Conservation (phyloP, 163 green algal species). For the Chloromonas sp. region DNA sequence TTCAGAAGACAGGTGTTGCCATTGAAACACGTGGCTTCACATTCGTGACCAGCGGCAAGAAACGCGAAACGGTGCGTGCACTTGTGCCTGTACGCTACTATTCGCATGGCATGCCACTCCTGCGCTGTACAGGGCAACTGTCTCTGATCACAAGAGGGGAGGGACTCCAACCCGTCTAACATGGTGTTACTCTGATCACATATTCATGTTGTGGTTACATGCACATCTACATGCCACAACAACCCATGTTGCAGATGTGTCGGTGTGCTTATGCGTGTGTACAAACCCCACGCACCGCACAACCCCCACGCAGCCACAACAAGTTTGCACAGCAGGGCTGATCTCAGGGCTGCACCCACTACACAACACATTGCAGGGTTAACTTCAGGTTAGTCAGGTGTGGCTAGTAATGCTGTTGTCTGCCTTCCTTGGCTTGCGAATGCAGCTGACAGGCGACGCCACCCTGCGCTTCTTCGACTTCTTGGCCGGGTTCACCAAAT, state of each 20-base stretch:
- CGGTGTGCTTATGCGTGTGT: too few species aligned
- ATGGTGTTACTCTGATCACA: too few species aligned
- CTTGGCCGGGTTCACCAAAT: slow-evolving; percentile 37
- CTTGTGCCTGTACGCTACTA: too few species aligned
- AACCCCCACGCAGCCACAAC: too few species aligned
- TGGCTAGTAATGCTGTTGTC: not conserved
- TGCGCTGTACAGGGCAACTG: too few species aligned
- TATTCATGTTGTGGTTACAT: too few species aligned
- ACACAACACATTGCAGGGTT: not conserved
- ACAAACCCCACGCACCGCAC: too few species aligned
- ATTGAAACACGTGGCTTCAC: slow-evolving; percentile 64
- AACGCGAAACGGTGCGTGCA: slow-evolving; percentile 42
- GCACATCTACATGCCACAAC: too few species aligned
- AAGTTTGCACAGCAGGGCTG: too few species aligned
- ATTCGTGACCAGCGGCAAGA: slow-evolving; percentile 55
- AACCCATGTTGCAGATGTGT: too few species aligned
- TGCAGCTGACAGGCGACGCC: slow-evolving; percentile 48
- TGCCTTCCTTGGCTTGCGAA: not conserved
- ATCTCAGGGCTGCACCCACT: not conserved
- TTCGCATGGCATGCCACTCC: too few species aligned
- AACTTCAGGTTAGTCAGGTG: not conserved
- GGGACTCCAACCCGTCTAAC: too few species aligned
- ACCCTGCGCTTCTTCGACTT: slow-evolving; percentile 64
- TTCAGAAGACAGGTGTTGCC: slow-evolving; percentile 51
- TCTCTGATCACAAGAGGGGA: not conserved